phyloP scores from a whole-genome alignment of 2,329 filamentous ascomycete genomes.

The Akanthomyces lecanii region DNA sequence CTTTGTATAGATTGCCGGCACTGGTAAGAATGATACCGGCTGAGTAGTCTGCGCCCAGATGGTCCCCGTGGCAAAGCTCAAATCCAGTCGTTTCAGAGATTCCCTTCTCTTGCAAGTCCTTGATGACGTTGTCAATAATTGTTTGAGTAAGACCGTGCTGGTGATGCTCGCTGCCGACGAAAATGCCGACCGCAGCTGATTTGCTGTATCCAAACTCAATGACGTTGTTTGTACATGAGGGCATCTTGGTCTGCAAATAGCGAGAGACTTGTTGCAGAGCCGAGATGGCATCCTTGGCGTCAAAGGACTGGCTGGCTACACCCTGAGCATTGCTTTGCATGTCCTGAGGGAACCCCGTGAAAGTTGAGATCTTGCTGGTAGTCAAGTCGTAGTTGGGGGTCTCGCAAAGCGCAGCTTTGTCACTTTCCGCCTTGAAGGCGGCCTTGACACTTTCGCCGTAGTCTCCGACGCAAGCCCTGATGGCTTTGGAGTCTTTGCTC shows the following conservation, averaged over 20 bases:
- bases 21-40: constrained; percentile 28
- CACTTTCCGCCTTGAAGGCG: neutral
- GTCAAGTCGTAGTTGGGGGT: neutral
- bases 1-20: constrained; percentile 24
- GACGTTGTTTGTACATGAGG: constrained; percentile 8
- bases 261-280: neutral
- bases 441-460: neutral
- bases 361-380: neutral
- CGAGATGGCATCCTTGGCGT: neutral
- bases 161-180: constrained; percentile 23
- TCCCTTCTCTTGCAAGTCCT: constrained; percentile 16
- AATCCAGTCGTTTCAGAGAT: constrained; percentile 21
- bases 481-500: neutral
- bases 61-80: constrained; percentile 27
- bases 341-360: neutral
- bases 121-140: constrained; percentile 20
- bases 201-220: constrained; percentile 16
- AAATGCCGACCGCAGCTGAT: constrained; percentile 21
- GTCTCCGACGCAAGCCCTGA: neutral
- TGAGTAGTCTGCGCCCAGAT: constrained; percentile 25
- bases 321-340: neutral
- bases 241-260: neutral
- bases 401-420: neutral
- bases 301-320: neutral
- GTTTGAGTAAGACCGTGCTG: constrained; percentile 21